These are phyloP conservation scores for Hypomontagnella monticulosa DNA, from an alignment of 495 filamentous ascomycete species.

Conservation along the genomic window DNA sequence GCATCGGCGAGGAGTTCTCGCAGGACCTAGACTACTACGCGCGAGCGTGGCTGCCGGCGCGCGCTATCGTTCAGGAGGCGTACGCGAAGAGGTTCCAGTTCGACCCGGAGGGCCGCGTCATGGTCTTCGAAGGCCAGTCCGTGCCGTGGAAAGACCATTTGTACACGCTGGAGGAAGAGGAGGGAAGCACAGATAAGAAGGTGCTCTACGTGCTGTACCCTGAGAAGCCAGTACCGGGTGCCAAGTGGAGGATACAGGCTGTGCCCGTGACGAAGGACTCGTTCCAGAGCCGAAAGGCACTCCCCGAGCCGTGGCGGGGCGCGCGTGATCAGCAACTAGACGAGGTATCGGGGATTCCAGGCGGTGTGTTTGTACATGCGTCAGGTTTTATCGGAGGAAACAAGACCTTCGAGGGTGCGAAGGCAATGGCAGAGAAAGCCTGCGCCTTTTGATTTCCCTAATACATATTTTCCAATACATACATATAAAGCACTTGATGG, in stretches of 20 bases:
- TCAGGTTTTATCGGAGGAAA: conserved; percentile 97
- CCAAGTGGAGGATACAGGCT: conserved; percentile 92
- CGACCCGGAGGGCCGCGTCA: conserved; percentile 78
- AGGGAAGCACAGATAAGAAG: conserved; percentile 55
- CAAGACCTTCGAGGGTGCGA: conserved; percentile 86
- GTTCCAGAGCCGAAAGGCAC: conserved; percentile 87
- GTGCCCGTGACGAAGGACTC: conserved; percentile 82
- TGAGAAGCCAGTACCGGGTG: conserved; percentile 72
- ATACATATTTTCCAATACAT: neutral
- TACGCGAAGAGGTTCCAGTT: conserved; percentile 70
- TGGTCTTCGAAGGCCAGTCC: conserved; percentile 77
- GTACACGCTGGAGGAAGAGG: conserved; percentile 81
- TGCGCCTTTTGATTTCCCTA: conserved; percentile 28
- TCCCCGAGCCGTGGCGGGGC: conserved; percentile 92
- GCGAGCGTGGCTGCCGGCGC: conserved; percentile 86
- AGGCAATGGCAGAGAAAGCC: conserved; percentile 84
- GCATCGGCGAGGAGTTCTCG: conserved; percentile 87
- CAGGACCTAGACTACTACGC: conserved; percentile 78
- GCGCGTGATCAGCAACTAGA: conserved; percentile 85
- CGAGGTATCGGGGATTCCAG: conserved; percentile 73
- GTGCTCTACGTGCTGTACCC: conserved; percentile 95
- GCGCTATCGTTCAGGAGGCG: conserved; percentile 76
- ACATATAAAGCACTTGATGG: neutral
- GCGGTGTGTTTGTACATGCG: conserved; percentile 92
- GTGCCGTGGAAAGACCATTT: conserved; percentile 97